These are phyloP conservation scores for Pseudogymnoascus sp. DNA, from an alignment of 2,329 filamentous ascomycete genomes.

Conservation along the genomic window DNA sequence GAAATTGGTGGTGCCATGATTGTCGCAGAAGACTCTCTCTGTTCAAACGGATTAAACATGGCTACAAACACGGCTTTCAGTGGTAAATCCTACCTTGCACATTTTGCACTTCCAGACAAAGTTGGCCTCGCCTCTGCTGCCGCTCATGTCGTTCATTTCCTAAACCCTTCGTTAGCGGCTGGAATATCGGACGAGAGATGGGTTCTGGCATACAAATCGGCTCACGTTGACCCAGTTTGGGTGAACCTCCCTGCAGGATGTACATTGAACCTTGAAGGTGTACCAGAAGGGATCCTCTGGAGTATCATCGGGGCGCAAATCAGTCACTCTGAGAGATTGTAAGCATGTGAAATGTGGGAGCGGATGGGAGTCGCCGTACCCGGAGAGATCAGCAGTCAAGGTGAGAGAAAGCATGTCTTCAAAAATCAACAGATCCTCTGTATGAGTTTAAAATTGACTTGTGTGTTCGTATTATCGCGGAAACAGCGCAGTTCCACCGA, in stretches of 20 bases:
- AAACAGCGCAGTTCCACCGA: not conserved
- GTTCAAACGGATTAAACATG: not conserved
- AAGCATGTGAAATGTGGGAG: constrained; percentile 11
- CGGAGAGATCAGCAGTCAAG: constrained; percentile 59
- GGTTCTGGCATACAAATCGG: constrained; percentile 58
- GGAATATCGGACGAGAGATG: not conserved
- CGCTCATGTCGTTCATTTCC: constrained; percentile 86
- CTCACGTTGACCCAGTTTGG: constrained; percentile 78
- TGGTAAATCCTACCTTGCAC: constrained; percentile 64
- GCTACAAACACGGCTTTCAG: constrained; percentile 2
- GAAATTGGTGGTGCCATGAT: constrained; percentile 65
- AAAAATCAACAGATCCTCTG: not conserved
- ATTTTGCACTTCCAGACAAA: constrained; percentile 99
- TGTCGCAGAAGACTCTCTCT: constrained; percentile 79
- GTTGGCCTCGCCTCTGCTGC: constrained; percentile 90
- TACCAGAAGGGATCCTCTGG: constrained; percentile 83
- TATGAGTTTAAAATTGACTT: not conserved
- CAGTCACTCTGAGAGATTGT: constrained; percentile 61
- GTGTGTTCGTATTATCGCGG: constrained; percentile 1
- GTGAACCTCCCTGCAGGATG: constrained; percentile 88
- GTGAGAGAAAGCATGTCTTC: constrained; percentile 54
- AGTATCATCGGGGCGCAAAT: constrained; percentile 76
- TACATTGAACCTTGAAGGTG: constrained; percentile 96
- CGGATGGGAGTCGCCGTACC: constrained; percentile 40
- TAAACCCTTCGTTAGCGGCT: constrained; percentile 29